These are phyloP conservation scores for Metschnikowia noctiluminum DNA, from an alignment of 805 yeast genomes.

Conservation along the genomic window DNA sequence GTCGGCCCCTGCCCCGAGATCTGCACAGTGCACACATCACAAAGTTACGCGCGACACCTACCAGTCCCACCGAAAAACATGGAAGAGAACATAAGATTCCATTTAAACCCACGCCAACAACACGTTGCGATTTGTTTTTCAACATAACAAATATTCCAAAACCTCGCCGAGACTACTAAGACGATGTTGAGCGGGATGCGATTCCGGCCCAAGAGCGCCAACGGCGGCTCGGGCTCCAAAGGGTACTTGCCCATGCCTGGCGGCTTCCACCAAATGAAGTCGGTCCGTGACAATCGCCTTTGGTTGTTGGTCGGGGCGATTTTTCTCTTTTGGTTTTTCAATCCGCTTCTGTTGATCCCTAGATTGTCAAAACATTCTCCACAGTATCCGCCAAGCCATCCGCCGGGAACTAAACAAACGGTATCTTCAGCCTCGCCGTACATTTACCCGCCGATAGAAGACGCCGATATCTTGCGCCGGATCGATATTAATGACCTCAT, in stretches of 20 bases:
- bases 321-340: slow-evolving; percentile 13
- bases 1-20: background rate
- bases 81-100: background rate
- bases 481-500: slow-evolving; percentile 43
- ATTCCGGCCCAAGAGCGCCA: slow-evolving; percentile 16
- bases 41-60: background rate
- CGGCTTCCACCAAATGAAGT: slow-evolving; percentile 3
- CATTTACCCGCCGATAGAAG: slow-evolving; percentile 74
- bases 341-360: slow-evolving; percentile 6
- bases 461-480: slow-evolving; percentile 59
- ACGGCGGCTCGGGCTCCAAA: slow-evolving; percentile 1
- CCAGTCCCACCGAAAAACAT: background rate
- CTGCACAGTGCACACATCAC: background rate
- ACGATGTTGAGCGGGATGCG: slow-evolving; percentile 13
- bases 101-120: background rate
- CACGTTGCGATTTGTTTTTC: background rate
- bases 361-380: background rate
- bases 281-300: slow-evolving; percentile 8
- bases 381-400: slow-evolving; percentile 31
- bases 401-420: slow-evolving; percentile 28
- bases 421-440: slow-evolving; percentile 49
- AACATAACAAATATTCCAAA: background rate
- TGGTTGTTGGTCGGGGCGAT: slow-evolving; percentile 5
- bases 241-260: slow-evolving; percentile 14
- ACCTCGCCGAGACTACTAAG: background rate